Evolutionary conservation across 768 basidiomycete species (phyloP), one percentile per base, ranked within the genome.

Genomic region (Hypholoma sublateritium): DNA sequence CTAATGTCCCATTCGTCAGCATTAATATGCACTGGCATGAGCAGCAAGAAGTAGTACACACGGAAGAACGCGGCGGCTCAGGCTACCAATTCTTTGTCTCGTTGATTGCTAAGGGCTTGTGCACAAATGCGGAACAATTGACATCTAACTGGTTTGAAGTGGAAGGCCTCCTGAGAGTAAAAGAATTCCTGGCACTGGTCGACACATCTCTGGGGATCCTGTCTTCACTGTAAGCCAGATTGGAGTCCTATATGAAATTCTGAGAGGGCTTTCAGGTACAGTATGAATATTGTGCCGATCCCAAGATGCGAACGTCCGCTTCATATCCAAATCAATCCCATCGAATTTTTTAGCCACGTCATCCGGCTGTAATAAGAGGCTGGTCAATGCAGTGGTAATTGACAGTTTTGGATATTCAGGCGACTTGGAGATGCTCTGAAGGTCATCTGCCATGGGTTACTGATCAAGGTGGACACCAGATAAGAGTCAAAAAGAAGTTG

Each of bases 401-500:
- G 43, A 55, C 9, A 61, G 41, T 1, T 41, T 16, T 0, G 60
- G 59, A 50, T 63, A 64, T 13, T 60, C 60, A 3, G 24, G n/a
- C 8, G 39, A 39, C 28, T 58, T 41, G 1, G 74, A 57, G 8
- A 66, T 56, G 2, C 50, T 24, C 4, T 42, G 51, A 9, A 76
- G 62, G 0, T 59, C 39, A 3, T 44, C 35, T 1, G 69, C 67
- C 6, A 69, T 53, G 9, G 51, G 58, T 21, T 59, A 57, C 14
- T 56, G 50, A 34, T 65, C 61, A 11, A 57, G 22, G 4, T 57
- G 50, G 2, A 68, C 61, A 2, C 64, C 64, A 19, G 42, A 52
- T 32, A 64, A 83, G 66, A 0, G 70, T 74, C 7, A 78, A 76
- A 54, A 80, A 82, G 17, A 83, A 68, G n/a, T 69, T 52, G 56